A percentile compares a stretch with the other conserved stretches of the same genome.
These are phyloP conservation scores for Solanum hybrid DNA, from an alignment of 305 asterid genomes.

Conservation along the genomic window DNA sequence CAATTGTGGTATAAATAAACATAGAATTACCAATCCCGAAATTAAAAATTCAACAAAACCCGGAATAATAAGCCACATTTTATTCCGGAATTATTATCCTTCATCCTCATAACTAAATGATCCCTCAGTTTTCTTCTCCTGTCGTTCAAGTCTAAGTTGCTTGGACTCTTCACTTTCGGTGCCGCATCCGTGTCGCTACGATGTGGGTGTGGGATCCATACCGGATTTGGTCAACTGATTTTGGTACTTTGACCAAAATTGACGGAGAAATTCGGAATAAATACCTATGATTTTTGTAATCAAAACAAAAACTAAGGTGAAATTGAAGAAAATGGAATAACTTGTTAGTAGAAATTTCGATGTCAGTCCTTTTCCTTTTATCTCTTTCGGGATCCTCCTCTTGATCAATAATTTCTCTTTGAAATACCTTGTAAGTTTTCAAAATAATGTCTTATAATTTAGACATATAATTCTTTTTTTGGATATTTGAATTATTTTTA, in stretches of 20 bases:
- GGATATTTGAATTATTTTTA: not conserved
- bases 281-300: not conserved
- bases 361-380: not conserved
- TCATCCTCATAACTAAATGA: not conserved
- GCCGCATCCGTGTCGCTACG: not conserved
- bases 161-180: not conserved
- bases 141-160: not conserved
- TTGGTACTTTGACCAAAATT: not conserved
- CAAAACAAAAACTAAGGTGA: not conserved
- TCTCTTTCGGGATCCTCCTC: not conserved
- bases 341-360: not conserved
- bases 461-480: not conserved
- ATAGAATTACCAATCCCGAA: not conserved
- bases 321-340: not conserved
- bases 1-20: not conserved
- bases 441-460: not conserved
- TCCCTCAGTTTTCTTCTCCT: not conserved
- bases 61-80: not conserved
- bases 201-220: not conserved
- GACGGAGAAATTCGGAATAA: not conserved
- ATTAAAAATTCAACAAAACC: not conserved
- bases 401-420: not conserved
- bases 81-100: not conserved
- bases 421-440: not conserved
- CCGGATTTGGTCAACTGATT: not conserved